Percentiles rank a stretch among this genome's conserved stretches.
phyloP scores from a whole-genome alignment of 108 stramenopile genomes.

The Fragilariopsis cylindrus region DNA sequence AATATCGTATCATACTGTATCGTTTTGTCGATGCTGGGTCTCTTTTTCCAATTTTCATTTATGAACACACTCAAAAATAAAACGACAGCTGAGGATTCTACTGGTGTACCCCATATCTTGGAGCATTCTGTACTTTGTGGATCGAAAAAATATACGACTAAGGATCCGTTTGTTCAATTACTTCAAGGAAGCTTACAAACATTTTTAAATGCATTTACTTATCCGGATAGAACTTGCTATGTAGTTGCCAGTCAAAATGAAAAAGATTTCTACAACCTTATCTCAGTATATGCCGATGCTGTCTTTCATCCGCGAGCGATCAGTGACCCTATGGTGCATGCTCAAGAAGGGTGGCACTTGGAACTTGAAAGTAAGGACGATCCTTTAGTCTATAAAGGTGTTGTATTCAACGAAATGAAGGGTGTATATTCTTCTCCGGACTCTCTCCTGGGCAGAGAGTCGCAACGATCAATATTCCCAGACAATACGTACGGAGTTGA shows the following conservation, averaged over 20 bases:
- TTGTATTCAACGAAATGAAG: constrained; percentile 99
- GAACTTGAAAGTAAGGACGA: constrained; percentile 89
- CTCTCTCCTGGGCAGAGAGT: constrained; percentile 81
- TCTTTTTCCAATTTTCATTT: too few species aligned
- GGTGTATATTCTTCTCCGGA: constrained; percentile 97
- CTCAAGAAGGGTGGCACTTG: constrained; percentile 99
- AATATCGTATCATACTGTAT: too few species aligned
- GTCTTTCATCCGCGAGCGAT: constrained; percentile 93
- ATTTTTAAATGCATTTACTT: constrained; percentile 99
- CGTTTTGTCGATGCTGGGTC: too few species aligned
- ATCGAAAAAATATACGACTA: constrained; percentile 91
- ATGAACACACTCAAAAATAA: not conserved
- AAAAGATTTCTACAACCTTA: constrained; percentile 99
- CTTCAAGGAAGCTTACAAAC: constrained; percentile 94
- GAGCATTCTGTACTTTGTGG: constrained; percentile 99
- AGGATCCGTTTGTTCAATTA: constrained; percentile 99
- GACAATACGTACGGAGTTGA: constrained; percentile 96
- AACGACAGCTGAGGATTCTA: constrained; percentile 72
- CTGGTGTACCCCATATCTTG: constrained; percentile 98
- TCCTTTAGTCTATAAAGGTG: constrained; percentile 95
- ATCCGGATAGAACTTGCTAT: constrained; percentile 98
- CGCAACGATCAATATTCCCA: constrained; percentile 92
- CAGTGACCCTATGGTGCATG: constrained; percentile 88
- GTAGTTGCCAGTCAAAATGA: constrained; percentile 96
- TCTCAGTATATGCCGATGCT: constrained; percentile 98